These are phyloP conservation scores for Phyllosticta citrichinensis DNA, from an alignment of 2,329 filamentous ascomycete species.

Conservation along the genomic window DNA sequence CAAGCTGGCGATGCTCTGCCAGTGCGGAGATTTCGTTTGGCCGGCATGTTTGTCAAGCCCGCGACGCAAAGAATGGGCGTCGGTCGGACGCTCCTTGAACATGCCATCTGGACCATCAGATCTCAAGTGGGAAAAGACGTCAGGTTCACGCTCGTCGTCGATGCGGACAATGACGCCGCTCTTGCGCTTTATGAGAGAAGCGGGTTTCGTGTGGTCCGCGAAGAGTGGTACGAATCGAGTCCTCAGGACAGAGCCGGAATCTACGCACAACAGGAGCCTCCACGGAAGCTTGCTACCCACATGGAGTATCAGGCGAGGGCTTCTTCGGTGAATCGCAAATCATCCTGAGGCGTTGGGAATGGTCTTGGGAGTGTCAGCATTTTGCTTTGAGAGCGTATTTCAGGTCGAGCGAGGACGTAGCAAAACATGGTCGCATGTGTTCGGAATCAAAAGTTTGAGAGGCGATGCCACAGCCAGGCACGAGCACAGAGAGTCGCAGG, in stretches of 20 bases:
- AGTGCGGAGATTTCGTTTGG: slow-evolving; percentile 16
- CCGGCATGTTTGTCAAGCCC: slow-evolving; percentile 21
- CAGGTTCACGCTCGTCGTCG: slow-evolving; percentile 16
- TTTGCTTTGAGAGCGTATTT: background rate
- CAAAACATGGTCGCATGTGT: background rate
- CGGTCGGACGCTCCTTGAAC: slow-evolving; percentile 19
- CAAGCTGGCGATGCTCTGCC: background rate
- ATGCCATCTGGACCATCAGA: slow-evolving; percentile 16
- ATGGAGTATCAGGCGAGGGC: background rate
- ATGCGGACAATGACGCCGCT: slow-evolving; percentile 19
- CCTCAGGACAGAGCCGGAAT: background rate
- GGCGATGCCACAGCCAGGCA: background rate
- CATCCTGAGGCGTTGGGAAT: background rate
- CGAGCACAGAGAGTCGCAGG: background rate
- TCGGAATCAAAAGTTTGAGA: background rate
- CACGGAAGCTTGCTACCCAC: background rate
- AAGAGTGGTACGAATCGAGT: background rate
- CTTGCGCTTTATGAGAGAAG: slow-evolving; percentile 17
- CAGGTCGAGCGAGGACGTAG: background rate
- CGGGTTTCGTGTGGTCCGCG: slow-evolving; percentile 17
- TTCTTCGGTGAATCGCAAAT: background rate
- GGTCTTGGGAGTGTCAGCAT: background rate
- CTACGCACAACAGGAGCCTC: background rate
- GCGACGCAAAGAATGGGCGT: slow-evolving; percentile 18
- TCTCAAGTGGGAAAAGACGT: background rate